Base-by-base conservation (phyloP, 2,329 filamentous ascomycete genomes). In the Ascochyta pisi region DNA sequence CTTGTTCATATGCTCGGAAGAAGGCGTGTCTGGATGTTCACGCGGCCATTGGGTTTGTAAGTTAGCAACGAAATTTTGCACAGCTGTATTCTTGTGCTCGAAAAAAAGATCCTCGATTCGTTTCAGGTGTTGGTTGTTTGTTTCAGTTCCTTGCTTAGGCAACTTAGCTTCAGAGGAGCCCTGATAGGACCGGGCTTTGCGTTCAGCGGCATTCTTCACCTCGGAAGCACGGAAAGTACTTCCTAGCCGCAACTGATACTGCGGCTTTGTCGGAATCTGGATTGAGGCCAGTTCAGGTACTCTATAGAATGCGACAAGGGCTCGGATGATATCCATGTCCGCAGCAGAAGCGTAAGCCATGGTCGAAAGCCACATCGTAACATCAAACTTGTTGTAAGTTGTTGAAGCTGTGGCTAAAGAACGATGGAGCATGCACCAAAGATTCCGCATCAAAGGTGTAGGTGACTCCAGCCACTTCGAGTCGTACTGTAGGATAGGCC, bases 351-450 rank as follows among this genome's bases (percentile, higher is more conserved):
- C 51, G 45, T 65, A 75, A 12, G 68, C 64, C 50, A 66, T 45
- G 0, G 69, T 68, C 1, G 69, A 65, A 0, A 74, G 51, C 64
- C 67, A 74, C 2, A 65, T 61, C 29, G 62, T 52, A 0, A 74
- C 46, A 19, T 64, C 49, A 42, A 63, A 73, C n/a, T 49, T 60
- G 15, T 65, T 65, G 31, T 26, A 46, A 1, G 3, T 13, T 1
- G 24, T 4, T 12, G 50, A 13, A 3, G 23, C n/a, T 4, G 2
- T 26, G 1, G 60, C 37, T 1, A 73, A 31, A 8, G 19, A 22
- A 4, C 27, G n/a, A 26, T 74, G 69, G 1, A 73, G 37, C 10
- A 29, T 50, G 45, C 69, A 73, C 69, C 65, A 73, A 7, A 49
- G 4, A 1, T 61, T 16, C 0, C 40, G 38, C 4, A 73, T 19